Conservation (phyloP, 1,139 yeast species). For the Taiozyma sp. region DNA sequence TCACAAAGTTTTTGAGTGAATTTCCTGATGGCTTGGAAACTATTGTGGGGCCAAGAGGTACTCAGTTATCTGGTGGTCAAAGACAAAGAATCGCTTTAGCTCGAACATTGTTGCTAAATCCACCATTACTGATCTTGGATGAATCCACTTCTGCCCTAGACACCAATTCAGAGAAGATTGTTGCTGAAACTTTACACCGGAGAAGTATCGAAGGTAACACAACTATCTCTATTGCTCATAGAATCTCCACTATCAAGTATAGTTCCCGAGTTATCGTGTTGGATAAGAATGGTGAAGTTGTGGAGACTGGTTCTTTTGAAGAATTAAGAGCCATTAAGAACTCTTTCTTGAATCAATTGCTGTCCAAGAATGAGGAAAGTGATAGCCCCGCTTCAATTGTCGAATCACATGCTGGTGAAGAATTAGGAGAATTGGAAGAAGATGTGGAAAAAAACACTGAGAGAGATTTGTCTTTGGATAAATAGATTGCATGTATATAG, state of each 20-base stretch:
- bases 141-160: conserved; percentile 82
- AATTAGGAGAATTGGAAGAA: conserved; percentile 7
- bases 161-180: conserved; percentile 62
- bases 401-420: neutral
- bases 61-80: conserved; percentile 84
- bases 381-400: conserved; percentile 12
- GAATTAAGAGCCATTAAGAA: conserved; percentile 49
- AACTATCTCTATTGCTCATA: conserved; percentile 87
- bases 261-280: conserved; percentile 69
- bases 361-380: conserved; percentile 34
- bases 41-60: conserved; percentile 78
- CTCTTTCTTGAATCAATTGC: conserved; percentile 62
- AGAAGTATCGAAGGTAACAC: conserved; percentile 73
- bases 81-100: conserved; percentile 89
- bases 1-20: conserved; percentile 56
- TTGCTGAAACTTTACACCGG: conserved; percentile 54
- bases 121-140: conserved; percentile 62
- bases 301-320: conserved; percentile 71
- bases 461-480: conserved; percentile 12
- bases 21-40: conserved; percentile 84
- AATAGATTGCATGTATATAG: conserved; percentile 2
- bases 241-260: conserved; percentile 77
- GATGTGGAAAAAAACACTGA: conserved; percentile 4
- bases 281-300: conserved; percentile 61
- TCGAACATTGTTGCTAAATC: conserved; percentile 63